These are phyloP conservation scores for Excoecaria agallocha DNA, from an alignment of 345 rosid species.

Conservation along the genomic window DNA sequence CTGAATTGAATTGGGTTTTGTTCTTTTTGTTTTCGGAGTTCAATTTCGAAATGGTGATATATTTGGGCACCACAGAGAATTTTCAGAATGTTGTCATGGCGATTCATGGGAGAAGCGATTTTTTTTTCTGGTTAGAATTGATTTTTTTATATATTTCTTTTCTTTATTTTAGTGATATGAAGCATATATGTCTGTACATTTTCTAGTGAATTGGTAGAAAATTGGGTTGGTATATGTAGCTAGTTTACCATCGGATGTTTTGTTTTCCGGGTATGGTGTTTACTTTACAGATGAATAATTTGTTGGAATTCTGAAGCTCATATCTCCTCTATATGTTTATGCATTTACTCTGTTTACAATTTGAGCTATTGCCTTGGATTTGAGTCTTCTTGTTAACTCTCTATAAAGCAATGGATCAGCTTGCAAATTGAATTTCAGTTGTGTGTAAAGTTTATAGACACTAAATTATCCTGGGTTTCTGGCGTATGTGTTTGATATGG, in stretches of 20 bases:
- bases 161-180: background rate
- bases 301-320: background rate
- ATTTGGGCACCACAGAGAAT: conserved; percentile 1
- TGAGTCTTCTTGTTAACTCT: background rate
- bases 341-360: background rate
- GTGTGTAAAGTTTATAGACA: background rate
- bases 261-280: background rate
- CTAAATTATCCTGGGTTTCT: background rate
- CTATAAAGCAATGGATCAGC: background rate
- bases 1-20: conserved; percentile 5
- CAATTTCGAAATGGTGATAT: background rate
- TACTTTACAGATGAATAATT: background rate
- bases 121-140: conserved; percentile 11
- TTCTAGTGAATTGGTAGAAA: background rate
- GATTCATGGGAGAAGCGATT: background rate
- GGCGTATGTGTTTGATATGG: background rate
- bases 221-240: background rate
- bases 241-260: background rate
- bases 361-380: background rate
- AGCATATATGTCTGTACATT: conserved; percentile 14
- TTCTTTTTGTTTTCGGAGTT: background rate
- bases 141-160: background rate
- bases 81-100: background rate
- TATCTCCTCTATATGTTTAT: background rate
- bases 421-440: background rate